Conservation (phyloP, 148 eudicot species). For the Rhododendron ovatum region DNA sequence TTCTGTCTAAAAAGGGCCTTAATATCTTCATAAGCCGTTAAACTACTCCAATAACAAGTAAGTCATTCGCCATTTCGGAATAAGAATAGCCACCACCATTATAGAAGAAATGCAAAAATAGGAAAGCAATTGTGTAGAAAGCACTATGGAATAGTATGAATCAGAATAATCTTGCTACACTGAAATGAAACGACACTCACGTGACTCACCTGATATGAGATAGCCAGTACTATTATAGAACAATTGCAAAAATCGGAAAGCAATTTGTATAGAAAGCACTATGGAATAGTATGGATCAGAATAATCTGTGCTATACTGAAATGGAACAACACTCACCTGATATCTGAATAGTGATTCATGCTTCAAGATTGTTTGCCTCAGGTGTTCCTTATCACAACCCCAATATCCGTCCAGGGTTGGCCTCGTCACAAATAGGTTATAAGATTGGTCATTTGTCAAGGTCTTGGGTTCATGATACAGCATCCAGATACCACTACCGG, state of each 20-base stretch:
- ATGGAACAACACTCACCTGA: slow-evolving; percentile 26
- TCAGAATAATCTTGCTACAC: not conserved
- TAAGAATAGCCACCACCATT: not conserved
- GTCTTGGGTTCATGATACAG: slow-evolving; percentile 18
- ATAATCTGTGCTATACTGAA: not conserved
- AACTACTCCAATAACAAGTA: not conserved
- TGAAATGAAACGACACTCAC: slow-evolving; percentile 9
- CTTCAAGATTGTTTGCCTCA: slow-evolving; percentile 37
- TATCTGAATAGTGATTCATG: slow-evolving; percentile 41
- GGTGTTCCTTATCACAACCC: slow-evolving; percentile 20
- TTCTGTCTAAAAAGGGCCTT: not conserved
- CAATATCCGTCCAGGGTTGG: slow-evolving; percentile 12
- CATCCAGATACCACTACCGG: slow-evolving; percentile 17
- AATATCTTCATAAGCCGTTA: not conserved
- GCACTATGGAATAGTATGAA: not conserved
- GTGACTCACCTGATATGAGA: slow-evolving; percentile 36
- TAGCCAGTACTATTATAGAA: not conserved
- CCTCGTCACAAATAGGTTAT: slow-evolving; percentile 10
- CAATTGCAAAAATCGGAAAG: not conserved
- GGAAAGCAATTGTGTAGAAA: not conserved
- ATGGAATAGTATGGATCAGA: not conserved
- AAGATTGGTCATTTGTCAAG: slow-evolving; percentile 11
- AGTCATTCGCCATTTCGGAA: not conserved
- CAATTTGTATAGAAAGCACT: not conserved
- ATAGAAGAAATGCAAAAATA: not conserved